Evolutionary conservation across 2,329 filamentous ascomycete species (phyloP).

Genomic region (Karstenula rhodostoma): DNA sequence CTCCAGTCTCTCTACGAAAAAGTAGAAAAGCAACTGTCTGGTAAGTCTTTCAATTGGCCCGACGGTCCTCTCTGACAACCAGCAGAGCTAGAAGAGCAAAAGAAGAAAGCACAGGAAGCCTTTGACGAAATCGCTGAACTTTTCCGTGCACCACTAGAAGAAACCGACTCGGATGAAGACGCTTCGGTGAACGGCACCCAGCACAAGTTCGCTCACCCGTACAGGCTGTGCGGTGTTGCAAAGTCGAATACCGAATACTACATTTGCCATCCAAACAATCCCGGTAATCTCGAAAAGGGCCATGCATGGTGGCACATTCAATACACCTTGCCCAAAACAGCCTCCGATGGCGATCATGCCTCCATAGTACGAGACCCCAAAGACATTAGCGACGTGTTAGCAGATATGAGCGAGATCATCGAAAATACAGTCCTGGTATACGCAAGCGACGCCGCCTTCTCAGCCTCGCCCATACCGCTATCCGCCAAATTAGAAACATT

Average conservation of each 20-base stretch:
- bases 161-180: constrained; percentile 35
- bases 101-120: constrained; percentile 50
- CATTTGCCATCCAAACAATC: constrained; percentile 54
- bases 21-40: constrained; percentile 42
- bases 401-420: constrained; percentile 61
- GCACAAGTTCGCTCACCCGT: constrained; percentile 50
- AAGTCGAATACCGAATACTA: constrained; percentile 67
- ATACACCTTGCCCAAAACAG: constrained; percentile 33
- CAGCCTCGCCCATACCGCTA: constrained; percentile 27
- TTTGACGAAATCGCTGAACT: constrained; percentile 55
- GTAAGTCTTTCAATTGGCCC: constrained; percentile 24
- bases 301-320: constrained; percentile 49
- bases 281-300: constrained; percentile 22
- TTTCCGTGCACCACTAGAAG: constrained; percentile 56
- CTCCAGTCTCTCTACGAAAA: constrained; percentile 41
- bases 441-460: constrained; percentile 57
- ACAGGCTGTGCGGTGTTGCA: constrained; percentile 66
- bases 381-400: constrained; percentile 62
- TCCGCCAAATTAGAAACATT: constrained; percentile 50
- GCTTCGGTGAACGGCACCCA: constrained; percentile 32
- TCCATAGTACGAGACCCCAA: constrained; percentile 48
- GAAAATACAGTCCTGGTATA: constrained; percentile 66
- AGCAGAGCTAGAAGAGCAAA: constrained; percentile 55
- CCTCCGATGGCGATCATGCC: constrained; percentile 18
- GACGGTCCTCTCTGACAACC: background rate